These are phyloP conservation scores for Trypanosoma cruzi DNA, from an alignment of 208 protist species.

Conservation along the genomic window DNA sequence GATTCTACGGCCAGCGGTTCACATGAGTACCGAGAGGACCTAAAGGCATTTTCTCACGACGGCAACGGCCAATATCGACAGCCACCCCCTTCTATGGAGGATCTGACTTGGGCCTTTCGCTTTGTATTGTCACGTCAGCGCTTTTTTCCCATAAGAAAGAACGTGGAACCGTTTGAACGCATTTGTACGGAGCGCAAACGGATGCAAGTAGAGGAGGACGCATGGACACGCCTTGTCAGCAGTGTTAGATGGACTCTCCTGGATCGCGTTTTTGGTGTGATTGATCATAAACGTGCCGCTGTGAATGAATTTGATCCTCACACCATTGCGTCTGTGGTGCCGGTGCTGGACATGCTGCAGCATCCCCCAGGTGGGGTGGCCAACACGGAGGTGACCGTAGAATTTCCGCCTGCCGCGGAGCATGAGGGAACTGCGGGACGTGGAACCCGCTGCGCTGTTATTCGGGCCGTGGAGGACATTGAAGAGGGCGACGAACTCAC, in stretches of 20 bases:
- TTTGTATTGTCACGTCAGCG: slow-evolving; percentile 59
- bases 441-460: slow-evolving; percentile 23
- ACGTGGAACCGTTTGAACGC: slow-evolving; percentile 21
- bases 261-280: slow-evolving; percentile 34
- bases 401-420: slow-evolving; percentile 5
- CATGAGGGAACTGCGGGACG: no score
- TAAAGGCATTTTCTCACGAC: no score
- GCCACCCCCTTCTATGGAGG: slow-evolving; percentile 47
- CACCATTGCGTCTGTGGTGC: slow-evolving; percentile 44
- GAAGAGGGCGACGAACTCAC: slow-evolving; percentile 62
- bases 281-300: slow-evolving; percentile 32
- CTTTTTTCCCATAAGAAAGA: slow-evolving; percentile 34
- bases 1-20: not conserved
- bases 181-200: slow-evolving; percentile 21
- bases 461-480: slow-evolving; percentile 38
- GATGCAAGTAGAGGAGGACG: slow-evolving; percentile 21
- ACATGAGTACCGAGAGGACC: no score
- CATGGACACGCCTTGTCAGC: slow-evolving; percentile 42
- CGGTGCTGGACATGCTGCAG: slow-evolving; percentile 62
- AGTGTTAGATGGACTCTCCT: slow-evolving; percentile 32
- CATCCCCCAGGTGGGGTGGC: slow-evolving; percentile 41
- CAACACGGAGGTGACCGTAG: slow-evolving; percentile 38
- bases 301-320: slow-evolving; percentile 46
- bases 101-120: slow-evolving; percentile 64
- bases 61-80: not conserved